phyloP scores from a whole-genome alignment of 2,329 filamentous ascomycete species.

The Coleophoma crateriformis region DNA sequence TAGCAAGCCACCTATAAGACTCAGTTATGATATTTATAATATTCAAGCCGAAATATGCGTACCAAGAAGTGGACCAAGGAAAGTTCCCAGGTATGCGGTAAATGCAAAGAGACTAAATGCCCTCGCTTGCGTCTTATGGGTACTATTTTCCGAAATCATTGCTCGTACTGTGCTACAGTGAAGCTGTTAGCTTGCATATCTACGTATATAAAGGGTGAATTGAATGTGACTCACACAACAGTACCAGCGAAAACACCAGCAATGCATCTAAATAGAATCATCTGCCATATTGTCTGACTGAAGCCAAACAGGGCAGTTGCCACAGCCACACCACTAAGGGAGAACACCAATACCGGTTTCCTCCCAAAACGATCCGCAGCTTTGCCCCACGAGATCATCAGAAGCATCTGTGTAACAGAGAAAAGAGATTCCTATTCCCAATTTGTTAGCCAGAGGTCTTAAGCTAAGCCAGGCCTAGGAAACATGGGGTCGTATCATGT shows the following conservation, averaged over 20 bases:
- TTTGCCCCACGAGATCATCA: slow-evolving; percentile 71
- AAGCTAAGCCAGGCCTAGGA: too few species aligned
- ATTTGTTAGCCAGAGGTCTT: too few species aligned
- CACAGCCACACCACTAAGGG: slow-evolving; percentile 56
- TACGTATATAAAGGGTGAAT: too few species aligned
- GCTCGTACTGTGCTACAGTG: slow-evolving; percentile 51
- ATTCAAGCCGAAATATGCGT: not conserved
- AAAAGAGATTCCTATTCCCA: slow-evolving; percentile 54
- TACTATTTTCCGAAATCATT: slow-evolving; percentile 72
- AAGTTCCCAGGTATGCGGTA: slow-evolving; percentile 66
- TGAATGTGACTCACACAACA: slow-evolving; percentile 43
- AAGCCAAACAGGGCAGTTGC: slow-evolving; percentile 64
- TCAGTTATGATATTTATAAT: too few species aligned
- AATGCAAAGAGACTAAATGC: slow-evolving; percentile 77
- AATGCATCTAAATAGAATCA: slow-evolving; percentile 66
- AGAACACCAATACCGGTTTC: slow-evolving; percentile 66
- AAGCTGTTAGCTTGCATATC: too few species aligned
- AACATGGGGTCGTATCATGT: too few species aligned
- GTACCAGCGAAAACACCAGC: slow-evolving; percentile 72
- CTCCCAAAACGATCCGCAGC: slow-evolving; percentile 64
- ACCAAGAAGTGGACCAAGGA: slow-evolving; percentile 52
- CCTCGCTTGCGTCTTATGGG: slow-evolving; percentile 61
- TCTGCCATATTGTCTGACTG: slow-evolving; percentile 62
- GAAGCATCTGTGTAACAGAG: slow-evolving; percentile 67
- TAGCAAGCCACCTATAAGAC: slow-evolving; percentile 54